Base-by-base conservation (phyloP, 129 eudicot genomes). In the Arctium minus region DNA sequence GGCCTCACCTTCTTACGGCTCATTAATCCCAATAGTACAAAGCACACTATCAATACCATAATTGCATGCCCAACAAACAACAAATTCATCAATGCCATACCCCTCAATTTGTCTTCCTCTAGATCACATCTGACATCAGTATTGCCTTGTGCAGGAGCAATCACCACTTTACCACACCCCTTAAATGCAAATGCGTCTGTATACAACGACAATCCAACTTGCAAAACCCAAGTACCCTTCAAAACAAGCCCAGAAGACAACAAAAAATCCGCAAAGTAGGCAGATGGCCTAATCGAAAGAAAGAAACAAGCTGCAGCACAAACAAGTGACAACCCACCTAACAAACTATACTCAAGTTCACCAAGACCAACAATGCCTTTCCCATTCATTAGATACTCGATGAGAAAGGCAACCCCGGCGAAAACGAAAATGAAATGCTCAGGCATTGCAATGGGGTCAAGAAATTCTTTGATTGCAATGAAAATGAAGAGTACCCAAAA, bases 161-260 rank as follows among this genome's bases (percentile, higher is more conserved):
- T 70, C 46, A 86, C 71, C 82, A 89, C 75, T 38, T 84, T 85
- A 32, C 76, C 81, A 90, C 98, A 94, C 74, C 98, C 98, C 74
- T 88, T 81, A 62, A 90, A 76, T 37, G 85, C 82, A 85, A 94
- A 92, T 31, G 83, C 73, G 86, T 87, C 88, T 7, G 92, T 89
- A 77, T 90, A 94, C 75, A 92, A 62, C 9, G 92, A 88, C 46
- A 94, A 75, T 6, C 98, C 98, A 80, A 85, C 90, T 80, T 94
- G 98, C 86, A 92, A 79, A 44, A 88, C 92, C 98, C 98, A 90
- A 75, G 92, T 88, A 50, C 92, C 97, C 84, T 94, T 94, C 85
- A 94, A 90, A 6, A 94, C 85, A 76, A 94, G 65, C 81, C 91
- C 98, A 48, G 68, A 64, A 0, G 90, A 92, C 81, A 91, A 81